Evolutionary conservation across 768 basidiomycete genomes (phyloP).

Genomic region (Lentinula detonsa): DNA sequence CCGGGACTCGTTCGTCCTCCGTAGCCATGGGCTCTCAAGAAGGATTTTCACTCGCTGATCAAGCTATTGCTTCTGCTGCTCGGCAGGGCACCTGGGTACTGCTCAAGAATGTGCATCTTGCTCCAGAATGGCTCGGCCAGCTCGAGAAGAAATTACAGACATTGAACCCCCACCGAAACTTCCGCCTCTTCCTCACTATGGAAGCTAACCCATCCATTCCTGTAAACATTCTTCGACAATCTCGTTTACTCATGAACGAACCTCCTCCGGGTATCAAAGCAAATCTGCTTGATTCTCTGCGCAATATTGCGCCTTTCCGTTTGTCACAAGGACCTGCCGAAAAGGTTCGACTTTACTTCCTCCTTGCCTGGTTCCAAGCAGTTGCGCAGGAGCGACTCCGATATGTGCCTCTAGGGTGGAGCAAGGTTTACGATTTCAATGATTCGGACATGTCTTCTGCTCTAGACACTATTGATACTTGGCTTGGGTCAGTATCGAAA

Average conservation of each 20-base stretch:
- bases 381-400: slow-evolving; percentile 95
- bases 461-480: slow-evolving; percentile 85
- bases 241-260: slow-evolving; percentile 97
- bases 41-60: slow-evolving; percentile 93
- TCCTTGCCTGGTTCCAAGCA: slow-evolving; percentile 99
- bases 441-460: slow-evolving; percentile 96
- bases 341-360: slow-evolving; percentile 89
- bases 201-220: slow-evolving; percentile 93
- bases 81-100: slow-evolving; percentile 95
- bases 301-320: slow-evolving; percentile 63
- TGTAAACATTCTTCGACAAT: slow-evolving; percentile 94
- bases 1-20: slow-evolving; percentile 71
- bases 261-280: slow-evolving; percentile 97
- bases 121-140: slow-evolving; percentile 92
- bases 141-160: slow-evolving; percentile 96
- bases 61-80: slow-evolving; percentile 89
- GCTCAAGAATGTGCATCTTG: slow-evolving; percentile 95
- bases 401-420: slow-evolving; percentile 96
- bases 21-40: slow-evolving; percentile 99
- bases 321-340: slow-evolving; percentile 86
- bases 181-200: slow-evolving; percentile 98
- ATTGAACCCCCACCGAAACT: slow-evolving; percentile 80
- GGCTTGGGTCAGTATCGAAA: slow-evolving; percentile 76
- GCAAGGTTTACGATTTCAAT: slow-evolving; percentile 96
- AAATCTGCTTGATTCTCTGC: slow-evolving; percentile 86